Percentiles rank a stretch among this genome's conserved stretches.
Conservation (phyloP, 2,329 filamentous ascomycete species). For the Phialophora macrospora region DNA sequence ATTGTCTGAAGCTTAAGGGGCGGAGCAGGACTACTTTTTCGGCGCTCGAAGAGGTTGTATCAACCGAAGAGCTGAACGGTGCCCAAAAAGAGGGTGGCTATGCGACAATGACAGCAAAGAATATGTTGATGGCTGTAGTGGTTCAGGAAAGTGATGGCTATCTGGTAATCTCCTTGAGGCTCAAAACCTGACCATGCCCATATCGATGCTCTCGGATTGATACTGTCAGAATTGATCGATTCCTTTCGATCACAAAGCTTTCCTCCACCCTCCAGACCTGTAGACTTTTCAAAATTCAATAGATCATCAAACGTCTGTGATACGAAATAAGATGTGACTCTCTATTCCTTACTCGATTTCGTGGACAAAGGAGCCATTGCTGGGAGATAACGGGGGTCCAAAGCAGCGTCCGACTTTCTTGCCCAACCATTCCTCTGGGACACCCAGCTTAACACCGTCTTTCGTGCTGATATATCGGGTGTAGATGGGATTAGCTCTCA, state of each 20-base stretch:
- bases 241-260: background rate
- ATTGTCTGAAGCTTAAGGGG: background rate
- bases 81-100: background rate
- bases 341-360: conserved; percentile 34
- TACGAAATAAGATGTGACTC: conserved; percentile 12
- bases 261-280: background rate
- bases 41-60: background rate
- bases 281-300: background rate
- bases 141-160: background rate
- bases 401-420: conserved; percentile 50
- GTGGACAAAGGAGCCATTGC: conserved; percentile 33
- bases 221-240: background rate
- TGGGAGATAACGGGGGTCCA: conserved; percentile 32
- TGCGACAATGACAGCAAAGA: background rate
- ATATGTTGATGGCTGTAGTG: background rate
- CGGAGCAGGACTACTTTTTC: background rate
- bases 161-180: background rate
- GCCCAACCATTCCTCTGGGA: conserved; percentile 56
- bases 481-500: conserved; percentile 52
- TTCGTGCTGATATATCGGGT: conserved; percentile 52
- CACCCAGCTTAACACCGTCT: conserved; percentile 49
- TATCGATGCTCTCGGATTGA: background rate
- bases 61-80: background rate
- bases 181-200: background rate
- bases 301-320: conserved; percentile 1